Evolutionary conservation across 2,329 filamentous ascomycete species (phyloP).

Genomic region (Ophiocordyceps camponoti-rufipedis): DNA sequence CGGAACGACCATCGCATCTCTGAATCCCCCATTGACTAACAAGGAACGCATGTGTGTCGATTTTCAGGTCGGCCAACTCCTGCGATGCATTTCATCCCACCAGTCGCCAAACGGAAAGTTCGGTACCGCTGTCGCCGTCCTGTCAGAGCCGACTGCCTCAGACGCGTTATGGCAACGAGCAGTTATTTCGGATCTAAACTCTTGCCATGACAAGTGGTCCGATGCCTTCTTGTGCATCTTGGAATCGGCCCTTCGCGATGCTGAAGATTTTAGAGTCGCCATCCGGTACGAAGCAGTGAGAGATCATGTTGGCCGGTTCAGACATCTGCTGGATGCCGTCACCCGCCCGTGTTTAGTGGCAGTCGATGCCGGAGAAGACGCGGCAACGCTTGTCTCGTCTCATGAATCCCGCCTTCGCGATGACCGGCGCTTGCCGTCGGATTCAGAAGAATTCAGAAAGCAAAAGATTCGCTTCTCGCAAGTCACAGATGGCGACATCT

Average conservation of each 20-base stretch:
- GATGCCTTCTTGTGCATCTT: conserved; percentile 37
- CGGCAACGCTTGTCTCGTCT: conserved; percentile 26
- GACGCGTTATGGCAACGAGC: conserved; percentile 6
- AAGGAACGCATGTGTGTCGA: conserved; percentile 20
- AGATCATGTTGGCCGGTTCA: conserved; percentile 28
- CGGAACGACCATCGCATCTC: conserved; percentile 19
- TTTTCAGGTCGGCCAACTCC: conserved; percentile 26
- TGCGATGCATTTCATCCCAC: conserved; percentile 23
- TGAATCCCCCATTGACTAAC: conserved; percentile 14
- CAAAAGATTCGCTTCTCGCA: background rate
- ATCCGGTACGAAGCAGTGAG: conserved; percentile 39
- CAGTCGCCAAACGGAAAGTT: conserved; percentile 28
- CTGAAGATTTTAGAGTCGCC: conserved; percentile 38
- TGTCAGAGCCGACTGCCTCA: background rate
- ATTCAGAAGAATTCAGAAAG: background rate
- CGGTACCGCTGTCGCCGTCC: conserved; percentile 16
- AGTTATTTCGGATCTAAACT: conserved; percentile 5
- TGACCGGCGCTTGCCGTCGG: background rate
- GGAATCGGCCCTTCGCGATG: conserved; percentile 37
- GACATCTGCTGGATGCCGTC: conserved; percentile 32
- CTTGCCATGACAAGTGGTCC: conserved; percentile 25
- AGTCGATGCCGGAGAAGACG: conserved; percentile 31
- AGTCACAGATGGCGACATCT: background rate
- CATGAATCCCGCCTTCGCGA: background rate
- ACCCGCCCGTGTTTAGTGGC: conserved; percentile 31